Conservation (phyloP, 352 stramenopile species). For the Globisporangium recalcitrans region DNA sequence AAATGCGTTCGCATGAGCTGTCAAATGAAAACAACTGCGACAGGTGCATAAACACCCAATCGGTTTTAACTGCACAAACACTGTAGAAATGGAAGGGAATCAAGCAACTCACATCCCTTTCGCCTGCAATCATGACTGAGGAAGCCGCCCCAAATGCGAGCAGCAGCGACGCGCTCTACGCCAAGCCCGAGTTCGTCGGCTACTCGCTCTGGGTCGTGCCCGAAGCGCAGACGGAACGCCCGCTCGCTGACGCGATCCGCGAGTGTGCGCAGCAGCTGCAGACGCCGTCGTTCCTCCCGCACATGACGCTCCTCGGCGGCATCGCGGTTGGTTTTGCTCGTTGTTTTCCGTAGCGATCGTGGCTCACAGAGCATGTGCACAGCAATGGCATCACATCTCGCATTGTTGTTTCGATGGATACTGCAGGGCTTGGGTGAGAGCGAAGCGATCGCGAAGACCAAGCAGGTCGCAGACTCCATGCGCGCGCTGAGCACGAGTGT, state of each 20-base stretch:
- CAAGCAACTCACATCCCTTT: not conserved
- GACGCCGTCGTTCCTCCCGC: constrained; percentile 43
- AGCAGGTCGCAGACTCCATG: constrained; percentile 31
- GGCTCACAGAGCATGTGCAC: not conserved
- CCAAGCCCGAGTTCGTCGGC: constrained; percentile 36
- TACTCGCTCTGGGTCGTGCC: constrained; percentile 64
- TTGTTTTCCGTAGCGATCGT: not conserved
- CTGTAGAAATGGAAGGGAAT: too few relatives aligned
- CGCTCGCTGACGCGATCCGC: constrained; percentile 32
- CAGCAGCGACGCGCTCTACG: constrained; percentile 23
- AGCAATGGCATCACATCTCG: not conserved
- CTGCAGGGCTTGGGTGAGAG: constrained; percentile 22
- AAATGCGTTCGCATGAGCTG: not conserved
- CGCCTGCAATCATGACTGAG: not conserved
- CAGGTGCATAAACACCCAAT: too few relatives aligned
- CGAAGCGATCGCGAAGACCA: constrained; percentile 27
- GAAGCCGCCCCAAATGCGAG: not conserved
- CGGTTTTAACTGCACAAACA: too few relatives aligned
- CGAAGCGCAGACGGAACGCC: constrained; percentile 9
- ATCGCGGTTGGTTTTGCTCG: constrained; percentile 25
- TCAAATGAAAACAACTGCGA: too few relatives aligned
- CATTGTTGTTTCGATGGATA: not conserved
- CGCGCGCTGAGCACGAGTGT: constrained; percentile 29
- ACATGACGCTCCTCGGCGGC: constrained; percentile 57
- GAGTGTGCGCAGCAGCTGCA: constrained; percentile 30